Base-by-base conservation (phyloP, 768 basidiomycete species). In the Tricholoma sp. region DNA sequence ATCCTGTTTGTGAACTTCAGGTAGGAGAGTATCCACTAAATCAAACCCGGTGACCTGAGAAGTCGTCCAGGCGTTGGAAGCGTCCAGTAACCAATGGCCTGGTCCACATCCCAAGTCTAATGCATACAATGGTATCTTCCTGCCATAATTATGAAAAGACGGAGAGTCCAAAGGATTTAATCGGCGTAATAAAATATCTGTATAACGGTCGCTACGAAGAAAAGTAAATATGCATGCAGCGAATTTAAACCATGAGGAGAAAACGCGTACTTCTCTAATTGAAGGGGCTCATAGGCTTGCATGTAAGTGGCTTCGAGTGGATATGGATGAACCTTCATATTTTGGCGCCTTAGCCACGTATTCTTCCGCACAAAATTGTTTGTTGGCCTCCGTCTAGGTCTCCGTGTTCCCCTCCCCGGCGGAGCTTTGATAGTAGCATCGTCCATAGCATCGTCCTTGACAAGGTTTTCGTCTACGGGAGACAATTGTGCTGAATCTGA, bases 41-140 rank as follows among this genome's bases (percentile, higher is more conserved):
- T 91, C 88, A 32, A 91, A 74, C 2, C 85, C 89, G 7, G 80
- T 81, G 51, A 91, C 76, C 9, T 75, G 73, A 17, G 84, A 77
- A 41, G 70, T 63, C 18, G 75, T 80, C 90, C 90, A 93, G n/a
- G 69, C 63, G 18, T 65, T 72, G 3, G 86, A 81, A 4, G 89
- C 84, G 49, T 84, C 74, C 0, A 82, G 57, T 5, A 84, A 74
- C 91, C 91, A 93, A 49, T 79, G 65, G 0, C 89, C 89, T 48
- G 78, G 61, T 10, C 91, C 90, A 66, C 89, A 91, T 2, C 91
- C 91, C 11, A 93, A 69, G 63, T 92, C 90, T 6, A 93, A 77
- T 20, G 86, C 83, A 11, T 73, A 70, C 1, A 69, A 65, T 1
- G 88, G 85, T 0, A 76, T 74, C n/a, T 69, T 70, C 20, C 75